Evolutionary conservation across 139 green algal genomes (phyloP), one percentile per base, ranked within the genome.

Genomic region (Chlorella sp.): DNA sequence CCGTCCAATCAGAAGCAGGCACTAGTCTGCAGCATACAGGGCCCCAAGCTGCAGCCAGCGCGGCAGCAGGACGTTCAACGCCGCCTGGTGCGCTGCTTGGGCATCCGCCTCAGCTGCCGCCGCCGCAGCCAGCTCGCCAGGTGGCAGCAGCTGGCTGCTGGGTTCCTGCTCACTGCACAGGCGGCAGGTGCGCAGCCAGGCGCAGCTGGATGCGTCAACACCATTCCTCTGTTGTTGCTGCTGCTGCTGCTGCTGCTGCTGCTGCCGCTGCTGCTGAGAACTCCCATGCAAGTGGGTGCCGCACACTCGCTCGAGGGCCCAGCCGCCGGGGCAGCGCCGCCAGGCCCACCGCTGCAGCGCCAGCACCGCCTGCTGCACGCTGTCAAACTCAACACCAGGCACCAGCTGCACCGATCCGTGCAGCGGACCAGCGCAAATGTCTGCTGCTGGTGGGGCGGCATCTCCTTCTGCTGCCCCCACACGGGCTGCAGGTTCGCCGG

Each of bases 291-390:
- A 25, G 34, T 85, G 80, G 36, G 47, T 44, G 25, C 32, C 23
- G 67, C 80, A 85, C 18, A 85, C 80, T 0, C 51, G 64, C 67
- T 85, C 80, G 18, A 51, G 68, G 32, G 80, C 25, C 41, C 80
- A 28, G 32, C 30, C 13, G 44, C 51, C 18, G 3, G 25, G n/a
- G 1, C 32, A 28, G 32, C n/a, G 25, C 80, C 28, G 55, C 80
- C 70, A 72, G 4, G 34, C 76, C 76, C 76, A 85, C n/a, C 78
- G 51, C 68, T 85, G 68, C 21, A 79, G 20, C 15, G 67, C 67
- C 9, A 85, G 51, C 67, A 85, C 80, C 21, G 68, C 80, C 25
- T 71, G 39, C 80, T 85, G 67, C 12, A 85, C 18, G 32, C 80
- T 32, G 15, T 11, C 25, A 34, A 85, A 85, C 32, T 70, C 32